Percentiles rank a stretch among this genome's conserved stretches.
Evolutionary conservation across 345 rosid species (phyloP).

Genomic region (Lepidium didymum): DNA sequence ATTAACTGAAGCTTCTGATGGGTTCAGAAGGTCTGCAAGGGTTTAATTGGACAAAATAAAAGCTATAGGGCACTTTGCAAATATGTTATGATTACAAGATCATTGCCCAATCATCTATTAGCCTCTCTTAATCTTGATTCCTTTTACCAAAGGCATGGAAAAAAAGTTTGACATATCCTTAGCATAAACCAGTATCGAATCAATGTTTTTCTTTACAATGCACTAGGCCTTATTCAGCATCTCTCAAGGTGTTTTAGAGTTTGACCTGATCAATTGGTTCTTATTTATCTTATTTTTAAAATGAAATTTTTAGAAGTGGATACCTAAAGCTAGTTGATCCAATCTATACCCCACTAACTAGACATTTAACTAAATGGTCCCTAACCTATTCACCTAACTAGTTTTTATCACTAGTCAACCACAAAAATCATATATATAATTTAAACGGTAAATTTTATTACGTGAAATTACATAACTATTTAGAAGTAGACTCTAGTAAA

Average conservation of each 20-base stretch:
- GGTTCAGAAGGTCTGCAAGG: not conserved
- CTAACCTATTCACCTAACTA: not conserved
- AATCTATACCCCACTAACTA: not conserved
- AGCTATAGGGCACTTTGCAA: not conserved
- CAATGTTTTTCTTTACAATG: not conserved
- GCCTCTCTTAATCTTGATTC: not conserved
- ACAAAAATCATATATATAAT: too few relatives aligned
- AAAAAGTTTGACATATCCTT: constrained; percentile 15
- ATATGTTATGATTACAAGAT: not conserved
- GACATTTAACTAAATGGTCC: not conserved
- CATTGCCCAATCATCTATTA: not conserved
- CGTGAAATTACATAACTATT: too few relatives aligned
- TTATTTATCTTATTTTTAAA: not conserved
- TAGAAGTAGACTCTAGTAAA: too few relatives aligned
- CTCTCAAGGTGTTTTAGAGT: not conserved
- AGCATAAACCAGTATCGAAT: constrained; percentile 11
- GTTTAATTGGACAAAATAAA: not conserved
- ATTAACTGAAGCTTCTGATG: not conserved
- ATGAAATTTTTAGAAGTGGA: not conserved
- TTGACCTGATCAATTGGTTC: not conserved
- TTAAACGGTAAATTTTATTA: too few relatives aligned
- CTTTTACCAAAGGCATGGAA: not conserved
- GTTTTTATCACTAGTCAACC: too few relatives aligned
- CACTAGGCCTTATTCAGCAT: not conserved
- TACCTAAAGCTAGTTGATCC: not conserved